Evolutionary conservation across 768 basidiomycete genomes (phyloP).

Genomic region (Psilocybe cyanescens): DNA sequence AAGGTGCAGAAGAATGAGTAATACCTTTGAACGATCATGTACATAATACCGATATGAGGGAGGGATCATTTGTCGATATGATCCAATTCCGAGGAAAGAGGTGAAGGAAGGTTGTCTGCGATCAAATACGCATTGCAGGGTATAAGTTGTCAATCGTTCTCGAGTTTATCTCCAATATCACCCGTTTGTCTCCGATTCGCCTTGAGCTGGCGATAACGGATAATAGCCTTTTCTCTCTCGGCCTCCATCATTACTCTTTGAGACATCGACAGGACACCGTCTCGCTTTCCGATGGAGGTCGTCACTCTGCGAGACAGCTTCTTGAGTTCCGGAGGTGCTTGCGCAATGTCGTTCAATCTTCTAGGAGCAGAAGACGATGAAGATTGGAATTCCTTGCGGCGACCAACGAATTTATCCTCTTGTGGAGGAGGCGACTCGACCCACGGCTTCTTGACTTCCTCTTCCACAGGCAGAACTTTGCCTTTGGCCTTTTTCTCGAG

Average conservation of each 20-base stretch:
- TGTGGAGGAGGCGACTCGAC: constrained; percentile 17
- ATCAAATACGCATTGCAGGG: too few relatives aligned
- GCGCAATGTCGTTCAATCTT: constrained; percentile 72
- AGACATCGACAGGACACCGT: constrained; percentile 69
- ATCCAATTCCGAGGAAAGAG: too few relatives aligned
- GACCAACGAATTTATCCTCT: constrained; percentile 29
- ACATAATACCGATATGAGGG: too few relatives aligned
- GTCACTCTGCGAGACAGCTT: constrained; percentile 53
- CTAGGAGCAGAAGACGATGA: constrained; percentile 59
- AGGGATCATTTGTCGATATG: too few relatives aligned
- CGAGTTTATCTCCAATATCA: constrained; percentile 18
- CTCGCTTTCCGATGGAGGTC: constrained; percentile 20
- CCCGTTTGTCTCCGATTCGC: constrained; percentile 39
- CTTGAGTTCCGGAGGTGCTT: constrained; percentile 67
- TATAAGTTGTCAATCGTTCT: constrained; percentile 2
- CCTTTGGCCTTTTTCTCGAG: constrained; percentile 23
- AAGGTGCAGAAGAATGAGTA: neutral
- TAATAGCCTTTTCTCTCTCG: constrained; percentile 73
- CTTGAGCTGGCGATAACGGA: constrained; percentile 71
- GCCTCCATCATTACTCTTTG: constrained; percentile 79
- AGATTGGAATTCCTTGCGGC: constrained; percentile 52
- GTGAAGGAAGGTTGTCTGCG: too few relatives aligned
- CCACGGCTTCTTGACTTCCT: constrained; percentile 14
- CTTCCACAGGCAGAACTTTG: constrained; percentile 17
- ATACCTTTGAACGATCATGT: too few relatives aligned